phyloP scores from a whole-genome alignment of 1,284 basidiomycete species.

The Fomitiporia mediterranea region DNA sequence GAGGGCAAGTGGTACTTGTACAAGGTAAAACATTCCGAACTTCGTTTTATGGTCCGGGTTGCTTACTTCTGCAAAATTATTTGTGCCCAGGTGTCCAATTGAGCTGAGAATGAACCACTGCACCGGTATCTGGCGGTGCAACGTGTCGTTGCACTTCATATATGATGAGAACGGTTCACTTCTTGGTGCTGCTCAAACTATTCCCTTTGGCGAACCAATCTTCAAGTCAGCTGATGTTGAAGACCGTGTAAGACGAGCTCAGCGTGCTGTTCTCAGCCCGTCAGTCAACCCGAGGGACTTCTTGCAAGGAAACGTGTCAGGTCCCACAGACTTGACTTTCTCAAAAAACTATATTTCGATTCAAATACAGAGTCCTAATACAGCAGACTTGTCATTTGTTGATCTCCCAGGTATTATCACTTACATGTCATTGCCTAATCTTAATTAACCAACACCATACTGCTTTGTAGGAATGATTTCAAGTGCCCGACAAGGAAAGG shows the following conservation, averaged over 20 bases:
- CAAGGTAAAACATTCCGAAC: constrained; percentile 40
- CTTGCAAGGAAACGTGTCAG: constrained; percentile 33
- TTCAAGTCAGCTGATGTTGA: constrained; percentile 51
- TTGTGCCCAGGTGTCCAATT: constrained; percentile 54
- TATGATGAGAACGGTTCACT: constrained; percentile 42
- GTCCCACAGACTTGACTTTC: constrained; percentile 44
- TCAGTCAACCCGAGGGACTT: constrained; percentile 32
- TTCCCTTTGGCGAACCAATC: constrained; percentile 51
- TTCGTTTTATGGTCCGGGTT: no score
- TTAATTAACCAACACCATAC: background rate
- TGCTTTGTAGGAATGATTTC: constrained; percentile 54
- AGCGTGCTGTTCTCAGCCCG: constrained; percentile 68
- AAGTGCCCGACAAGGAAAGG: constrained; percentile 46
- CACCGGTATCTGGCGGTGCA: constrained; percentile 50
- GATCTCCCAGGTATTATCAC: constrained; percentile 58
- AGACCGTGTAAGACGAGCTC: constrained; percentile 62
- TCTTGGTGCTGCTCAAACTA: constrained; percentile 37
- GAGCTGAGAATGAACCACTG: constrained; percentile 57
- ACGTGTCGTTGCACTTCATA: constrained; percentile 50
- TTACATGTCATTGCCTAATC: background rate
- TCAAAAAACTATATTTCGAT: constrained; percentile 61
- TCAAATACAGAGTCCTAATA: constrained; percentile 59
- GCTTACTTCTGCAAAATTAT: no score
- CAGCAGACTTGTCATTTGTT: constrained; percentile 68
- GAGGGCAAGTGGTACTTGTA: constrained; percentile 61